Evolutionary conservation across 2,329 filamentous ascomycete species (phyloP), one percentile per base, ranked within the genome.

Genomic region (Penicillium sp.): DNA sequence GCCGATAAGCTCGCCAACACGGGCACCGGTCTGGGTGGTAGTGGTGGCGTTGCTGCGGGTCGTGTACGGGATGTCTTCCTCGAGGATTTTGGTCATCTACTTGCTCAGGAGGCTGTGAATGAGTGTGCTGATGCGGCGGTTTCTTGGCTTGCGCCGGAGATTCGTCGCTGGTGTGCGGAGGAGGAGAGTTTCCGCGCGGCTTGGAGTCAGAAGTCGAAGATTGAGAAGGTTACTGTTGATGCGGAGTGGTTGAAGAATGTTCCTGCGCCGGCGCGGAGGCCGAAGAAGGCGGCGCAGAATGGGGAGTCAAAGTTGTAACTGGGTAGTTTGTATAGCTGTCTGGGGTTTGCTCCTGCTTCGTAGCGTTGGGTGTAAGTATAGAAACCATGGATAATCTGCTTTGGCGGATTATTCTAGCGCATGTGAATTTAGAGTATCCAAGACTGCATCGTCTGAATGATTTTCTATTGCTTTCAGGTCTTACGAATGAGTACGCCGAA

Each of bases 91-190:
- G 91, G 92, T 0, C 93, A 97, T 72, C 73, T 97, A 40, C 84
- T 97, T 29, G 88, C 92, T 0, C 89, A 96, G 84, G 92, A 96
- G 73, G 82, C 83, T 38, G 89, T 89, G 0, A 76, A 67, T 2
- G 79, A 84, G 66, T 89, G 87, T 59, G 92, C 90, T 1, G 77
- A 82, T 56, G 68, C 82, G 18, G 81, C 83, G 0, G 82, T 81
- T 0, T 68, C 70, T 26, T 90, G 85, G 79, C 72, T 89, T 53
- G 78, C 72, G 0, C 65, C 68, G n/a, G 85, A 88, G 69, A 61
- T 89, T 60, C 69, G 74, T 40, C 72, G 77, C 29, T 89, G 86
- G 84, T 75, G 78, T 60, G 71, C 66, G 3, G 82, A 87, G 64
- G 81, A 88, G 72, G 73, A 73, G 31, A 77, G 76, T 51, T 89